Evolutionary conservation across 2,329 filamentous ascomycete genomes (phyloP).

Genomic region (Aspergillus melleus): DNA sequence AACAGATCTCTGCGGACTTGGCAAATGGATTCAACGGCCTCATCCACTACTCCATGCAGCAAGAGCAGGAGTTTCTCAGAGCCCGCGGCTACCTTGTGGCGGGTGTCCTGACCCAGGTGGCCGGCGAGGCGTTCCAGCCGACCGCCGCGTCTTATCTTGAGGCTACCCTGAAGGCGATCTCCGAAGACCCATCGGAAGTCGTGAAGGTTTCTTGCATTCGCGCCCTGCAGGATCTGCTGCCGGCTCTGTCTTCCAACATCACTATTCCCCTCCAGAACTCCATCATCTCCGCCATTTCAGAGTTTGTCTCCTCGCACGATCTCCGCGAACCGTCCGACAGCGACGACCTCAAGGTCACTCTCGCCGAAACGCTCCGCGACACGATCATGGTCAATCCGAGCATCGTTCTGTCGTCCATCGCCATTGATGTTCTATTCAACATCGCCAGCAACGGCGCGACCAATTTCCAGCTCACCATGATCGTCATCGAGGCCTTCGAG

Average conservation of each 20-base stretch:
- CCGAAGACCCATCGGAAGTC: slow-evolving; percentile 75
- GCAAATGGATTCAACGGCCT: slow-evolving; percentile 76
- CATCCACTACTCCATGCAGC: slow-evolving; percentile 71
- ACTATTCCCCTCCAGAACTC: slow-evolving; percentile 60
- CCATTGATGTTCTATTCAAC: slow-evolving; percentile 79
- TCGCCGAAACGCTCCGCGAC: slow-evolving; percentile 82
- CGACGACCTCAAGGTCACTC: slow-evolving; percentile 86
- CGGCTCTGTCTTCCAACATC: slow-evolving; percentile 51
- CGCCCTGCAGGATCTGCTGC: slow-evolving; percentile 70
- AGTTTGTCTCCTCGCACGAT: slow-evolving; percentile 79
- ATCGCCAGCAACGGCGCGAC: slow-evolving; percentile 83
- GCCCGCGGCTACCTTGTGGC: slow-evolving; percentile 86
- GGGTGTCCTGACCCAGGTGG: slow-evolving; percentile 72
- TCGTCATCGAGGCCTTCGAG: slow-evolving; percentile 89
- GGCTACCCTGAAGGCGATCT: slow-evolving; percentile 70
- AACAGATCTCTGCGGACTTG: slow-evolving; percentile 67
- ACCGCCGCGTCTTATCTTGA: slow-evolving; percentile 49
- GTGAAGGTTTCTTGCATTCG: slow-evolving; percentile 92
- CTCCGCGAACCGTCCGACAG: slow-evolving; percentile 80
- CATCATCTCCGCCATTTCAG: slow-evolving; percentile 61
- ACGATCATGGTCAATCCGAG: slow-evolving; percentile 77
- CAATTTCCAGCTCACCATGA: slow-evolving; percentile 86
- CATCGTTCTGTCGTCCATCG: slow-evolving; percentile 70
- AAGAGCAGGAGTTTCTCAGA: slow-evolving; percentile 73
- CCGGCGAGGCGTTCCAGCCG: slow-evolving; percentile 53